Base-by-base conservation (phyloP, 2,329 filamentous ascomycete genomes). In the Metarhizium album region DNA sequence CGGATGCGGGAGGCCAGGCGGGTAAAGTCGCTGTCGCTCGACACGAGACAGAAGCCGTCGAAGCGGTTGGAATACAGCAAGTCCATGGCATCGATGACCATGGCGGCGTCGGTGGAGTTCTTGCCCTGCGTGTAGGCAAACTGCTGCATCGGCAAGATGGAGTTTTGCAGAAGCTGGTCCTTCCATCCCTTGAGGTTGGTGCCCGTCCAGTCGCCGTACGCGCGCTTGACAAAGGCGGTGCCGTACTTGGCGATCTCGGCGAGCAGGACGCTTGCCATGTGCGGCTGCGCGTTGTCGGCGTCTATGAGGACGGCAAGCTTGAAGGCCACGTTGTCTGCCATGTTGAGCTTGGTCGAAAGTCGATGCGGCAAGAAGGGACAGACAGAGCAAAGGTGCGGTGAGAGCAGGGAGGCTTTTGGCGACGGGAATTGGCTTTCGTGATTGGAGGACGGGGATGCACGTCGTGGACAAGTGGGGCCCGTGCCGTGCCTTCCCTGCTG, bases 1-100 rank as follows among this genome's bases (percentile, higher is more conserved):
- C 66, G 60, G 29, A 68, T 67, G 1, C 66, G 56, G 0, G 61
- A 60, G 1, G 66, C 66, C 1, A 68, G 57, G 0, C 64, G 58
- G 3, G 65, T 67, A 18, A 67, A 68, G 52, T 68, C 66, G 50
- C 64, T 67, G 47, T 67, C 63, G 49, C 63, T 67, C 0, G 64
- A 66, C 1, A 67, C 58, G 35, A 66, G 54, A 4, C 64, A 66
- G 48, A 67, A 67, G 16, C 62, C 64, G 35, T 63, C 59, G 31
- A 66, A 65, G 4, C 57, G 58, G 37, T 59, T 56, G 0, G 64
- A 55, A 45, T 68, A 66, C 1, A 68, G 50, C 11, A 68, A 56
- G 50, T 68, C 65, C 66, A 68, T 68, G 29, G 66, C 65, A 42
- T 68, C 66, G 35, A 68, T 68, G 2, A 67, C 59, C 64, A 67